Evolutionary conservation across 768 basidiomycete genomes (phyloP).

Genomic region (Suillus alpinus): DNA sequence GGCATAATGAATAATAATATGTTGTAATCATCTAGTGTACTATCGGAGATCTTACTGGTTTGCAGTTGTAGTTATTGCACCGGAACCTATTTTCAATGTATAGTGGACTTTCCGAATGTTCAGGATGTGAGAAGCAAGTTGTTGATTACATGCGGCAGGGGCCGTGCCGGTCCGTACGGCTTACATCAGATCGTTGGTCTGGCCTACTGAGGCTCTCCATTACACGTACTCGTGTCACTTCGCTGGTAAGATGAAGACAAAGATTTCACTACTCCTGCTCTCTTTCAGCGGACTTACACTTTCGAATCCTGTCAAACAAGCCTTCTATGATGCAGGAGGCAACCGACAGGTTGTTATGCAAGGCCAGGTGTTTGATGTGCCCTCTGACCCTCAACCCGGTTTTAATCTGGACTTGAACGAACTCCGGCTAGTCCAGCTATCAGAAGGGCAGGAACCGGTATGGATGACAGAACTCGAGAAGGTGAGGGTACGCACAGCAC

Average conservation of each 20-base stretch:
- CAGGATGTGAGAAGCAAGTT: too few relatives aligned
- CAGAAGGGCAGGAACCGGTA: conserved; percentile 59
- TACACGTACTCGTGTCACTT: background rate
- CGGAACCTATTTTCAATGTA: background rate
- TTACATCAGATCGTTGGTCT: too few relatives aligned
- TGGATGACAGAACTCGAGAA: conserved; percentile 92
- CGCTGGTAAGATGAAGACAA: background rate
- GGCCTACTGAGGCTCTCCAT: too few relatives aligned
- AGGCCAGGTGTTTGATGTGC: conserved; percentile 24
- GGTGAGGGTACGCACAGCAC: conserved; percentile 36
- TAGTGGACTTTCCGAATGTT: background rate
- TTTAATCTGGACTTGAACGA: conserved; percentile 73
- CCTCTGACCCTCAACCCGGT: conserved; percentile 33
- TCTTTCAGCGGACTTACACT: background rate
- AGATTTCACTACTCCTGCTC: background rate
- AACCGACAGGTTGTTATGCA: conserved; percentile 23
- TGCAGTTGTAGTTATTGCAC: background rate
- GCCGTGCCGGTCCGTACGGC: too few relatives aligned
- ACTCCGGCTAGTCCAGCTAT: conserved; percentile 69
- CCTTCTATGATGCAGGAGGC: conserved; percentile 1
- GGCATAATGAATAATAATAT: conserved; percentile 51
- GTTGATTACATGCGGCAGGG: too few relatives aligned
- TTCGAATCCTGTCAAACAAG: background rate
- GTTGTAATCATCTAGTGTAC: background rate
- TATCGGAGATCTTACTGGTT: background rate